Evolutionary conservation across 2,329 filamentous ascomycete genomes (phyloP), one percentile per base, ranked within the genome.

Genomic region (Juglanconis sp.): DNA sequence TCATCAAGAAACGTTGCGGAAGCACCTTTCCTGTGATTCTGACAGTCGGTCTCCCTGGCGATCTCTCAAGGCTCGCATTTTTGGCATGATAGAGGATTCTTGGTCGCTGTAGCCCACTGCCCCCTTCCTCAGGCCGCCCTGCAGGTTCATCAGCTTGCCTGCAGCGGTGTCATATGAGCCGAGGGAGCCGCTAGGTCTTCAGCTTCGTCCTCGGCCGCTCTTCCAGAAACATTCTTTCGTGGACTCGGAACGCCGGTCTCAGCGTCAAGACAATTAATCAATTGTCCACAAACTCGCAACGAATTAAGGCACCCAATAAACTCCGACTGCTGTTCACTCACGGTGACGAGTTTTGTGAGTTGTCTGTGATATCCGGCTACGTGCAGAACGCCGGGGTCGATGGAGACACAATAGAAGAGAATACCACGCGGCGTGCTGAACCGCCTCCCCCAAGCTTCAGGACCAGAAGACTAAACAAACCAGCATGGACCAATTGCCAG

Each of bases 161-260:
- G 36, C 36, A 44, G 36, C 9, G 46, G n/a, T 15, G 42, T 34
- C 34, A 55, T 59, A 62, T 56, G 59, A 49, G 34, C 52, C 56
- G 52, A 35, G 30, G 49, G 42, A 52, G 56, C 56, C 51, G 51
- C 49, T 56, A 38, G 51, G 31, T 46, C 34, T 42, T 32, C 17
- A n/a, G 11, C 42, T 47, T 30, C 24, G 34, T 44, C 36, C 34
- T 46, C 32, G 13, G 30, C 24, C n/a, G 30, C 8, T 51, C 47
- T 59, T 59, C 56, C 56, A 56, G 56, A 56, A 56, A 10, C 15
- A 48, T 15, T 5, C n/a, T 13, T 17, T 5, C 38, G 24, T 42
- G 31, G 46, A 46, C 17, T 30, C 9, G 17, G 47, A 5, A 34
- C 51, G 47, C 31, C 32, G 17, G 30, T 36, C 36, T 48, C 30